Percentiles rank a stretch among this genome's conserved stretches.
These are phyloP conservation scores for Phytopythium oedochilum DNA, from an alignment of 352 stramenopile species.

Conservation along the genomic window DNA sequence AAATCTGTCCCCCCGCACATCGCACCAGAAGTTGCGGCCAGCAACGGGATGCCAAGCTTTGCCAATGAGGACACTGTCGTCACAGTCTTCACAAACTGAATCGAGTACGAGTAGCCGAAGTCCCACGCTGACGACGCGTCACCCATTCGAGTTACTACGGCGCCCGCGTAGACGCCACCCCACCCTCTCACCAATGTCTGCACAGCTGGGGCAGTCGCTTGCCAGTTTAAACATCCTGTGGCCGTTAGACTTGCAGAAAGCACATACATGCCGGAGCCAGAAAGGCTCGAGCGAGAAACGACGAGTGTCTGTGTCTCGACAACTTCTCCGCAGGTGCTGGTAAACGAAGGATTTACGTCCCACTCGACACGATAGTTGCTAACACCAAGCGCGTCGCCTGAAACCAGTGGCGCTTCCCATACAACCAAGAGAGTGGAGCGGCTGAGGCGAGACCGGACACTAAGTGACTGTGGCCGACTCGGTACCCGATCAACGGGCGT, in stretches of 20 bases:
- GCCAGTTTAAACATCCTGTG: constrained; percentile 42
- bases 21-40: constrained; percentile 20
- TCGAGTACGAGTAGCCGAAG: constrained; percentile 60
- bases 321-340: constrained; percentile 64
- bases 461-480: constrained; percentile 71
- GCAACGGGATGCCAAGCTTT: constrained; percentile 33
- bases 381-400: constrained; percentile 77
- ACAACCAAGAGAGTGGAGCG: constrained; percentile 53
- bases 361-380: constrained; percentile 93
- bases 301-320: constrained; percentile 63
- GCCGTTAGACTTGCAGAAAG: constrained; percentile 14
- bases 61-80: constrained; percentile 24
- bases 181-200: constrained; percentile 18
- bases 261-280: constrained; percentile 19
- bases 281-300: constrained; percentile 11
- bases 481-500: constrained; percentile 26
- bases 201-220: constrained; percentile 11
- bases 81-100: constrained; percentile 49
- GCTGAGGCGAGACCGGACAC: constrained; percentile 67
- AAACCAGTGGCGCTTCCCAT: constrained; percentile 69
- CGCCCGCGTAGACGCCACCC: constrained; percentile 21
- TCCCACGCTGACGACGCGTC: constrained; percentile 59
- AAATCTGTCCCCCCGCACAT: constrained; percentile 15
- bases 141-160: constrained; percentile 31
- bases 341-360: constrained; percentile 89